These are phyloP conservation scores for Solanum dulcamara DNA, from an alignment of 257 asterid species.

Conservation along the genomic window DNA sequence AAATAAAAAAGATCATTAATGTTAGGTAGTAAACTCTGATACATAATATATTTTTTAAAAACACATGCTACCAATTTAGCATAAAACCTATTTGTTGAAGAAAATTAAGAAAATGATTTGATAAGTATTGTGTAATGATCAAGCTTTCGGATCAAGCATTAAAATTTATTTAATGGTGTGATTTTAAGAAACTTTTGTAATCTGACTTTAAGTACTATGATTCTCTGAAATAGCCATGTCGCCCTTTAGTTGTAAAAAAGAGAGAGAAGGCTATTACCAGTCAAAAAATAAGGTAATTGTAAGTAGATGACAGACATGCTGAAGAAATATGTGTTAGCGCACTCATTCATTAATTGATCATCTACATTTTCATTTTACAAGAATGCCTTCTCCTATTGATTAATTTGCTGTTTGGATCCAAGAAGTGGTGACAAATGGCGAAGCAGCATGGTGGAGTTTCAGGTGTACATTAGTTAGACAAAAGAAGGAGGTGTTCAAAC, in stretches of 20 bases:
- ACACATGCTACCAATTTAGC: not conserved
- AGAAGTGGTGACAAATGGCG: not conserved
- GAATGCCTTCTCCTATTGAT: not conserved
- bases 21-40: not conserved
- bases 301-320: not conserved
- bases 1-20: not conserved
- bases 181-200: not conserved
- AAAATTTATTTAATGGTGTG: not conserved
- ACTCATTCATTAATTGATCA: not conserved
- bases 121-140: not conserved
- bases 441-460: too few species aligned
- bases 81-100: not conserved
- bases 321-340: not conserved
- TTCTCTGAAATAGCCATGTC: not conserved
- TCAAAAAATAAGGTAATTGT: not conserved
- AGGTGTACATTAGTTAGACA: too few species aligned
- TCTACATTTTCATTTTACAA: not conserved
- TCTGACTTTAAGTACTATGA: not conserved
- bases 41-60: not conserved
- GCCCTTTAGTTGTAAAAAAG: not conserved
- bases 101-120: not conserved
- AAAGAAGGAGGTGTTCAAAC: not conserved
- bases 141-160: not conserved
- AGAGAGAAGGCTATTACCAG: not conserved
- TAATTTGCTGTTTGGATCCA: not conserved